A percentile compares a stretch with the other conserved stretches of the same genome.
phyloP scores from a whole-genome alignment of 2,329 filamentous ascomycete species.

The Penicillium glabrum region DNA sequence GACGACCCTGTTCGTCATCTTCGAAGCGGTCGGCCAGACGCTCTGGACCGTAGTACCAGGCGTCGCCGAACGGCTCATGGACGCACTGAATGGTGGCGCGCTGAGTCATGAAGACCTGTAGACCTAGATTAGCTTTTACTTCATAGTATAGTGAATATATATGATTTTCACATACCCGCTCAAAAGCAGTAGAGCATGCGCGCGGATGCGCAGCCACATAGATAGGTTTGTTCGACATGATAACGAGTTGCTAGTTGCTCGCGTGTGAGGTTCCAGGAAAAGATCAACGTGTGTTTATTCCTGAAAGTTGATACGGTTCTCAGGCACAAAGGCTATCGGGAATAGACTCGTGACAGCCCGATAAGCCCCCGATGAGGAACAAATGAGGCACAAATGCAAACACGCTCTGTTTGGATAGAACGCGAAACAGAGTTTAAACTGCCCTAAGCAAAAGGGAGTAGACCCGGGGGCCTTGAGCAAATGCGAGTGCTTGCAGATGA shows the following conservation, averaged over 20 bases:
- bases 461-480: constrained; percentile 10
- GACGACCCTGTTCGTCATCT: constrained; percentile 57
- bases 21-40: constrained; percentile 77
- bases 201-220: constrained; percentile 93
- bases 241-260: not conserved
- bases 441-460: constrained; percentile 6
- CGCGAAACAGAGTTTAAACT: not conserved
- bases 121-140: constrained; percentile 6
- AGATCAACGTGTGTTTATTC: not conserved
- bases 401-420: not conserved
- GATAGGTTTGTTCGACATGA: constrained; percentile 76
- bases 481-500: constrained; percentile 17
- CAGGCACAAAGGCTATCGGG: constrained; percentile 7
- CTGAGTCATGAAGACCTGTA: constrained; percentile 93
- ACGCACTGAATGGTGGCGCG: constrained; percentile 76
- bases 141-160: not conserved
- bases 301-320: not conserved
- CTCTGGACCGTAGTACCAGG: constrained; percentile 94
- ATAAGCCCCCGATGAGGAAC: no score
- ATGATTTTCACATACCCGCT: constrained; percentile 64
- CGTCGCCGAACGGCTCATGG: constrained; percentile 96
- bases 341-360: constrained; percentile 17
- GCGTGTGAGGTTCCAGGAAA: not conserved
- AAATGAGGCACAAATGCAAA: not conserved
- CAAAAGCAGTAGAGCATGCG: constrained; percentile 95